Base-by-base conservation (phyloP, 208 protist species). In the Vickermania spadyakhi region DNA sequence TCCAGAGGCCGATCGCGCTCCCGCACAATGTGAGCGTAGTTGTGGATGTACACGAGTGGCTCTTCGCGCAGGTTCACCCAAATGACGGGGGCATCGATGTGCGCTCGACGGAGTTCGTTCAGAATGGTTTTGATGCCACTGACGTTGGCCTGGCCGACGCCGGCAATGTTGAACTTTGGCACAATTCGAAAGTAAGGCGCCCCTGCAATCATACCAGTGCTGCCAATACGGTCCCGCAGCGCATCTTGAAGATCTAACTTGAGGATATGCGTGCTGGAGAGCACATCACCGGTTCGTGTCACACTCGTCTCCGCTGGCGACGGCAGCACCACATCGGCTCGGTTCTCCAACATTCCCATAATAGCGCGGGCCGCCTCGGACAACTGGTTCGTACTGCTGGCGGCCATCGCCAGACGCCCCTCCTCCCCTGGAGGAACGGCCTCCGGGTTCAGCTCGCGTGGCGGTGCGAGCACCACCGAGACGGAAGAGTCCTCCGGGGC, bases 21-120 rank as follows among this genome's bases (percentile, higher is more conserved):
- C 1, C 87, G 87, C 4, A 94, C 84, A 66, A 94, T 89, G 72
- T 91, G 78, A 30, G 87, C 75, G 28, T 58, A 70, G 73, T 91
- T 82, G 69, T 91, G 90, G 63, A 94, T 81, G 72, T 94, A 94
- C 52, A 94, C 70, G 1, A 94, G 66, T 49, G 87, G 87, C 64
- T 94, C 83, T 58, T 94, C 87, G 1, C 87, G 83, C 54, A 94
- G 77, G 62, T 94, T 94, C 26, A 94, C 84, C 84, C 87, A 94
- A 27, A 91, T 70, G 51, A 94, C 64, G 7, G 67, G 61, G 2
- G 78, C 78, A 56, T 86, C 74, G n/a, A 79, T 69, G 58, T 84
- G 72, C 1, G 79, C 75, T 42, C 80, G 79, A 57, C 72, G 71
- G 41, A 94, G 65, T 62, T 86, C 87, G 58, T 94, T 91, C 29